phyloP scores from a whole-genome alignment of 306 rosid genomes.

The Quercus engelmannii region DNA sequence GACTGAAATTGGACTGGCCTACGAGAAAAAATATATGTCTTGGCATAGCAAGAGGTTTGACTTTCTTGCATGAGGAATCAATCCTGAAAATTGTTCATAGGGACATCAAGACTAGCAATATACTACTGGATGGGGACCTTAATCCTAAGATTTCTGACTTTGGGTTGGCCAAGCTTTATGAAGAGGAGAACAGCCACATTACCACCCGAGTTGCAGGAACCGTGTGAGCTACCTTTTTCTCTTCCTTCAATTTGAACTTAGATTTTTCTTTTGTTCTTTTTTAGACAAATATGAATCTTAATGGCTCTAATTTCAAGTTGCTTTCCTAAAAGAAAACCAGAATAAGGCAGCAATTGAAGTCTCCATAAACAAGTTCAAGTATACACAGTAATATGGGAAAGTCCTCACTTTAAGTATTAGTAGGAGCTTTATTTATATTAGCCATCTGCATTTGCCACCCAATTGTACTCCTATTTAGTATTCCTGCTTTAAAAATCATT shows the following conservation, averaged over 20 bases:
- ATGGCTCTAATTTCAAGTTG: not conserved
- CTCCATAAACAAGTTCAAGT: not conserved
- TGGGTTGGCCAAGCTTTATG: conserved; percentile 79
- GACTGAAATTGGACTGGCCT: conserved; percentile 51
- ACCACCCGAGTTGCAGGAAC: conserved; percentile 76
- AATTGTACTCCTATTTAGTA: not conserved
- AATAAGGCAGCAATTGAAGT: not conserved
- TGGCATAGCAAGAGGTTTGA: conserved; percentile 75
- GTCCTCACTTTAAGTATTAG: no score
- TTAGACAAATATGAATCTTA: not conserved
- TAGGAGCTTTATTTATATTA: not conserved
- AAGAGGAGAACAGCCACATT: conserved; percentile 70
- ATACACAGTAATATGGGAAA: not conserved
- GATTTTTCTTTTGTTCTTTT: not conserved
- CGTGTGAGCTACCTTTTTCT: not conserved
- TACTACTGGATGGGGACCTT: conserved; percentile 57
- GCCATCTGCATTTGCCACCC: not conserved
- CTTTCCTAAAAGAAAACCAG: not conserved
- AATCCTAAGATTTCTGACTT: conserved; percentile 81
- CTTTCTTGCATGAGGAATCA: conserved; percentile 80
- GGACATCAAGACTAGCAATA: conserved; percentile 80
- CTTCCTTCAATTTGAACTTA: not conserved
- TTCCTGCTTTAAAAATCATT: not conserved
- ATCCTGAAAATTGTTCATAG: conserved; percentile 70
- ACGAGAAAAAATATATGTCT: conserved; percentile 62